Evolutionary conservation across 2,329 filamentous ascomycete species (phyloP), one percentile per base, ranked within the genome.

Genomic region (Gnomoniopsis smithogilvyi): DNA sequence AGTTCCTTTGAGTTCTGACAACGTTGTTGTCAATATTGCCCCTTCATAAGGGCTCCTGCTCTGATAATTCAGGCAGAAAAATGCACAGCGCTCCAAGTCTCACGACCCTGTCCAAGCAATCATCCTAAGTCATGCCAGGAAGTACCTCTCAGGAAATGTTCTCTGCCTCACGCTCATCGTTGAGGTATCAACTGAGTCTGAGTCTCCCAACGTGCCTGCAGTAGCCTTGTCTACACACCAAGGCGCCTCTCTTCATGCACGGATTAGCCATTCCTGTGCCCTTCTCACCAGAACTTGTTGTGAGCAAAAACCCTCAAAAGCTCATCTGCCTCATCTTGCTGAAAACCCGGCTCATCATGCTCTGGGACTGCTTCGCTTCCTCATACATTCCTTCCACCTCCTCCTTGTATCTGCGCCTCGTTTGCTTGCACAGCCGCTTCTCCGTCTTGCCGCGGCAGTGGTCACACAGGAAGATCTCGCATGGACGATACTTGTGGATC

Each of bases 1-100:
- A 46, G 63, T 72, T 1, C 65, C 69, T 30, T 63, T 72, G 46
- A 56, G 60, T 19, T 57, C 60, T 19, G 67, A 61, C 22, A 55
- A 64, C 47, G 66, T 67, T 22, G 61, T 65, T 17, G 51, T 62
- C 6, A 41, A 61, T 30, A 26, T 56, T 36, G 52, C 41, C 3
- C 60, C 60, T n/a, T 51, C 52, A 19, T 59, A 22, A 59, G 38
- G 47, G 33, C 33, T n/a, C 12, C 30, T 22, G 8, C 15, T 10
- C n/a, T 15, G 26, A 7, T 19, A 11, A 10, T 33, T 21, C 10
- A n/a, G 4, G 34, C 22, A n/a, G 7, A 2, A 15, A 10, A 52
- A 30, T 36, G n/a, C n/a, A 8, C 8, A 41, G 6, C 14, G 38
- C 38, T 41, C 38, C 38, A 41, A 41, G 15, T 41, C 38, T 30